Percentiles rank a stretch among this genome's conserved stretches.
Evolutionary conservation across 1,284 basidiomycete species (phyloP).

Genomic region (Sphaerobolus stellatus): DNA sequence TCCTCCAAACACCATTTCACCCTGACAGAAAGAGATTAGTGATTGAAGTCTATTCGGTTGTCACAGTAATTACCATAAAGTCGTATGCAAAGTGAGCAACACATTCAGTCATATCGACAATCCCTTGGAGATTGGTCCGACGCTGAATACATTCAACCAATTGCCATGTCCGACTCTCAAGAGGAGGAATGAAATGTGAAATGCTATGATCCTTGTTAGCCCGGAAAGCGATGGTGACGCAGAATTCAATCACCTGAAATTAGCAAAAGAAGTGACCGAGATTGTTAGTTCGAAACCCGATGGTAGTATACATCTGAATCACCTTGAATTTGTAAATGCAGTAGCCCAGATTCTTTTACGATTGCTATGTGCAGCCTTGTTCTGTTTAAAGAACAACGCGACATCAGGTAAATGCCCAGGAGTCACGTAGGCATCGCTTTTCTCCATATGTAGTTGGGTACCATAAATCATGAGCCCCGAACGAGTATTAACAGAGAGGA

Average conservation of each 20-base stretch:
- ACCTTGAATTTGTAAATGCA: slow-evolving; percentile 4
- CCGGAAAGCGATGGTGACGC: no score
- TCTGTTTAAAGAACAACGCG: slow-evolving; percentile 5
- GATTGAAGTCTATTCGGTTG: neutral
- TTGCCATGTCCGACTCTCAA: slow-evolving; percentile 7
- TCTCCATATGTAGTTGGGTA: neutral
- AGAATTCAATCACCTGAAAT: no score
- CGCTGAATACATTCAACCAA: slow-evolving; percentile 5
- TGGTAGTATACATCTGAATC: neutral
- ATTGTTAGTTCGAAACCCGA: neutral
- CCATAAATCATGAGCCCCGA: neutral
- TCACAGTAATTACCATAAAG: slow-evolving; percentile 18
- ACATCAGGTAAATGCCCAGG: slow-evolving; percentile 2
- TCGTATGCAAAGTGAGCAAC: slow-evolving; percentile 25
- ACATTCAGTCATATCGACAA: slow-evolving; percentile 9
- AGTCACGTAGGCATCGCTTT: slow-evolving; percentile 3
- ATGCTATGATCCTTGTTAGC: no score
- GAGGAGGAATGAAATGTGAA: neutral
- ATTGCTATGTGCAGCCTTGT: neutral
- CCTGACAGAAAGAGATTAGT: slow-evolving; percentile 8
- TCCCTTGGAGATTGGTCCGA: slow-evolving; percentile 2
- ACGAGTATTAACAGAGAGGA: neutral
- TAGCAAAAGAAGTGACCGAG: neutral
- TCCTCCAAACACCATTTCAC: slow-evolving; percentile 22
- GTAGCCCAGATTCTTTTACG: slow-evolving; percentile 5